Evolutionary conservation across 2,329 filamentous ascomycete species (phyloP), one percentile per base, ranked within the genome.

Genomic region (Geosmithia putterillii): DNA sequence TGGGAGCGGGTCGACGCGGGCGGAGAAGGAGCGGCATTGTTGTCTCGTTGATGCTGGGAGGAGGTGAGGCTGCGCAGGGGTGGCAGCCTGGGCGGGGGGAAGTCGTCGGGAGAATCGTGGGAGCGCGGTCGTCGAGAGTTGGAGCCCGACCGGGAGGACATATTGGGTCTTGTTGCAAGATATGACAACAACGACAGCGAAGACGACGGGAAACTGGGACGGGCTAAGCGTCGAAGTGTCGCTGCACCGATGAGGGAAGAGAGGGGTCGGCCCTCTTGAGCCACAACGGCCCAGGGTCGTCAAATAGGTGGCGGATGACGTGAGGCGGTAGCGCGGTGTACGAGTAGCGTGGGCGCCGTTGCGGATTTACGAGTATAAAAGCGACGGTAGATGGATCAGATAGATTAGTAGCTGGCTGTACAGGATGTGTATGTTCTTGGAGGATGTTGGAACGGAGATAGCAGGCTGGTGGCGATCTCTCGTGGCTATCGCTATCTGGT

Each of bases 101-200:
- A 21, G 41, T 44, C 42, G 28, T 46, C 42, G n/a, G 18, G 17
- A 14, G 22, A n/a, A 19, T 44, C 39, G 17, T 42, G 45, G 15
- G 45, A 44, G 23, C 40, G 42, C 35, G 21, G 42, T 8, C 37
- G 37, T 22, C 38, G 37, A 17, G 45, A 35, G 18, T 22, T 15
- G 15, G 42, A 43, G 23, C 42, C 42, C 15, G 42, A 45, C 18
- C 44, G 21, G 10, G 42, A 46, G 28, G 42, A 44, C 45, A 46
- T 46, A 22, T 12, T 32, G 23, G 23, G 10, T 32, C n/a, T n/a
- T n/a, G n/a, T n/a, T n/a, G n/a, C n/a, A n/a, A n/a, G n/a, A n/a
- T n/a, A n/a, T n/a, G n/a, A n/a, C n/a, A n/a, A n/a, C n/a, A n/a
- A n/a, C n/a, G n/a, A n/a, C n/a, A n/a, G n/a, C n/a, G n/a, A 18